phyloP scores from a whole-genome alignment of 441 rosid genomes.

The Jatropha podagrica region DNA sequence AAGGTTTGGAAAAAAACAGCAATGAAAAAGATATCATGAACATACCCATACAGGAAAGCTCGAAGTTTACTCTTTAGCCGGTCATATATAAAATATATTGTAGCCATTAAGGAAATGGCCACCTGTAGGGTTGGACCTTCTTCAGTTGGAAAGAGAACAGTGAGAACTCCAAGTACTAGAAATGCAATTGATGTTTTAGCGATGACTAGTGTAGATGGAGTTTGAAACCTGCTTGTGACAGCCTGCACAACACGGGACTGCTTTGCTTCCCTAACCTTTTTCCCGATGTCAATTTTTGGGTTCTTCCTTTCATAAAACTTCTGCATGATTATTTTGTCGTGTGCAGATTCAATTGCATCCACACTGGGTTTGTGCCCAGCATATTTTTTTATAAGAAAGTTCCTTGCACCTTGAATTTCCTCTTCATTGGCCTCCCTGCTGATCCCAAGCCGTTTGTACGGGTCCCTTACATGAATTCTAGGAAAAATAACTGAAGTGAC shows the following conservation, averaged over 20 bases:
- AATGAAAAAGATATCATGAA: not conserved
- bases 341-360: constrained; percentile 92
- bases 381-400: constrained; percentile 78
- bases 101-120: constrained; percentile 67
- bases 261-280: constrained; percentile 71
- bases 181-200: constrained; percentile 65
- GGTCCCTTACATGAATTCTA: constrained; percentile 78
- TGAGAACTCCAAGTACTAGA: constrained; percentile 68
- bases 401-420: constrained; percentile 93
- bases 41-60: constrained; percentile 82
- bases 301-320: constrained; percentile 85
- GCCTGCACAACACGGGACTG: constrained; percentile 73
- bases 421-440: constrained; percentile 91
- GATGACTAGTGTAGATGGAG: constrained; percentile 66
- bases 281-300: constrained; percentile 72
- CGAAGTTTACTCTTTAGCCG: constrained; percentile 71
- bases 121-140: constrained; percentile 98
- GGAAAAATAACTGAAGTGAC: constrained; percentile 68
- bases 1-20: not conserved
- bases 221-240: constrained; percentile 69
- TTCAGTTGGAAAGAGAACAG: constrained; percentile 95
- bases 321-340: constrained; percentile 95
- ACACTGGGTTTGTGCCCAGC: constrained; percentile 86
- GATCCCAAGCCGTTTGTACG: constrained; percentile 91
- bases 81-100: constrained; percentile 74